Evolutionary conservation across 306 rosid genomes (phyloP).

Genomic region (Quercus engelmannii): DNA sequence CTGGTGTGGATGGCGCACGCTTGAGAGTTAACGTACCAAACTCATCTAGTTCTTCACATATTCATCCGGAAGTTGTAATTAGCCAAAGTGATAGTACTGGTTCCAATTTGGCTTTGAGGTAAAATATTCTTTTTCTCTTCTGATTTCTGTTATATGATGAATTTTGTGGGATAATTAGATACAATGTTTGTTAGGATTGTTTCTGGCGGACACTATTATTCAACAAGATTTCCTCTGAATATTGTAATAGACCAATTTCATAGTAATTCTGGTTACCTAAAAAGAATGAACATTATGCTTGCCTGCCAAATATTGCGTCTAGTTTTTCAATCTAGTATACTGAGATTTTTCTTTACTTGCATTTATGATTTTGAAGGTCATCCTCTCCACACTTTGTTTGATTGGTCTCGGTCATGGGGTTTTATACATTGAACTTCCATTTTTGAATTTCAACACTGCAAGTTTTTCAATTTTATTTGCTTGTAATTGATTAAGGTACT

Average conservation of each 20-base stretch:
- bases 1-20: conserved; percentile 23
- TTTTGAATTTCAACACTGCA: too few relatives aligned
- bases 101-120: conserved; percentile 70
- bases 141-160: background rate
- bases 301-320: background rate
- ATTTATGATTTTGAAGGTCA: background rate
- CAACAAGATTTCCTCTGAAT: background rate
- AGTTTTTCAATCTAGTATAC: background rate
- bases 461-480: too few relatives aligned
- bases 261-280: conserved; percentile 9
- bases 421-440: too few relatives aligned
- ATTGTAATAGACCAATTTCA: background rate
- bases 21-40: conserved; percentile 29
- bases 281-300: conserved; percentile 1
- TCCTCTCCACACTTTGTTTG: background rate
- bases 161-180: background rate
- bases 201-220: background rate
- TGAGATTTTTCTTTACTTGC: conserved; percentile 5
- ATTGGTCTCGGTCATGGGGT: too few relatives aligned
- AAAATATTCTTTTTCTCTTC: conserved; percentile 10
- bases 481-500: too few relatives aligned
- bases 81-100: conserved; percentile 31
- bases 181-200: background rate
- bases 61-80: conserved; percentile 29
- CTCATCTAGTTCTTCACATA: conserved; percentile 45